Base-by-base conservation (phyloP, 164 flowering plant species). In the Echeveria elegans region DNA sequence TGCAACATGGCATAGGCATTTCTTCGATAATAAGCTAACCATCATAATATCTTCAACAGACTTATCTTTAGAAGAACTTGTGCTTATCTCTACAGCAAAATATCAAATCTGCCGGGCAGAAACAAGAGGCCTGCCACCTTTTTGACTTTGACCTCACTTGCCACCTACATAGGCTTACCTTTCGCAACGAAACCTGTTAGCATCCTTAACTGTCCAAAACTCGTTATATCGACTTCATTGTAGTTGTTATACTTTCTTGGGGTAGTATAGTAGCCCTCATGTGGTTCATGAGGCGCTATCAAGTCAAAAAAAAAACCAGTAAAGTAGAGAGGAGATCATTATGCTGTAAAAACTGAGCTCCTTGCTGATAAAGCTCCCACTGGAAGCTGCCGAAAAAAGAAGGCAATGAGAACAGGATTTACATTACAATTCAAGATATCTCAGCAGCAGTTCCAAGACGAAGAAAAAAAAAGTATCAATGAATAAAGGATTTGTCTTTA, bases 61-160 rank as follows among this genome's bases (percentile, higher is more conserved):
- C n/a, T 43, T 11, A 11, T 1, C 47, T 43, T 43, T 4, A n/a
- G 26, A 48, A 6, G 11, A 21, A 48, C 56, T 19, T n/a, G 24
- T 2, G 23, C 12, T 19, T 48, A 24, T 5, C 10, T 8, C 9
- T 48, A 2, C 56, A 48, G 11, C n/a, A n/a, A n/a, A n/a, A 48
- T 10, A 7, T 21, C 9, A 48, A n/a, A n/a, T 5, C 4, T 0
- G 24, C n/a, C 19, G 24, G n/a, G 23, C 24, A 21, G 6, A n/a
- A 48, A 48, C 12, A 21, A 48, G 56, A 19, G 56, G 56, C 56
- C 56, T 48, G 23, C 24, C 24, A 41, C 77, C 72, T 66, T 79
- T 70, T 45, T 78, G 83, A 79, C 86, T 82, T 82, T 76, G 82
- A 82, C 86, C 86, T 58, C 72, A 69, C 36, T 31, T 61, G 69